These are phyloP conservation scores for Leccinum imitatum DNA, from an alignment of 768 basidiomycete species.

Conservation along the genomic window DNA sequence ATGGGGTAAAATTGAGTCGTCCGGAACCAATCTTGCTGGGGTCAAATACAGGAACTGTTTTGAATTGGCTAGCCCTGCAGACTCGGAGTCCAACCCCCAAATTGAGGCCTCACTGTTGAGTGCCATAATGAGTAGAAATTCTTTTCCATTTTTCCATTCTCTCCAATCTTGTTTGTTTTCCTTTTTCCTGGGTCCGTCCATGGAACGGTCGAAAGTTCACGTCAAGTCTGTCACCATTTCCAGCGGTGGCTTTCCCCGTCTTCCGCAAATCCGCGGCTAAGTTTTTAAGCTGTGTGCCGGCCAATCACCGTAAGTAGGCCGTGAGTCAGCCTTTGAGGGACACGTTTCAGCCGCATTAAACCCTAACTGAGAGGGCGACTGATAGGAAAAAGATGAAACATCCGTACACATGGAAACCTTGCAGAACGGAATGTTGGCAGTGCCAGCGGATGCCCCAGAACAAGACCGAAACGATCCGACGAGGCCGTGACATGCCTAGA, in stretches of 20 bases:
- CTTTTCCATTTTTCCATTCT: not conserved
- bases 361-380: conserved; percentile 12
- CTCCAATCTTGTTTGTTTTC: not conserved
- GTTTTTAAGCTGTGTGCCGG: conserved; percentile 1
- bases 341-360: conserved; percentile 28
- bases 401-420: conserved; percentile 19
- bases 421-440: not conserved
- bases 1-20: conserved; percentile 11
- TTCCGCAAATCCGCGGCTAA: conserved; percentile 21
- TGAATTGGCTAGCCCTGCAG: not conserved
- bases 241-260: not conserved
- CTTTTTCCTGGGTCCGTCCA: not conserved
- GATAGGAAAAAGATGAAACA: conserved; percentile 19
- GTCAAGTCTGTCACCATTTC: not conserved
- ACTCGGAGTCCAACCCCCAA: not conserved
- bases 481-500: not conserved
- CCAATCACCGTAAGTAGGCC: conserved; percentile 11
- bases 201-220: not conserved
- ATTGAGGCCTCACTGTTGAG: conserved; percentile 6
- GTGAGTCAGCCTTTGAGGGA: conserved; percentile 10
- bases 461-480: conserved; percentile 4
- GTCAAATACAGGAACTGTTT: conserved; percentile 1
- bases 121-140: conserved; percentile 2
- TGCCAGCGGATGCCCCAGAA: conserved; percentile 16
- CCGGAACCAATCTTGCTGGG: not conserved